Conservation (phyloP, 495 filamentous ascomycete species). For the Trichoderma asperelloides region DNA sequence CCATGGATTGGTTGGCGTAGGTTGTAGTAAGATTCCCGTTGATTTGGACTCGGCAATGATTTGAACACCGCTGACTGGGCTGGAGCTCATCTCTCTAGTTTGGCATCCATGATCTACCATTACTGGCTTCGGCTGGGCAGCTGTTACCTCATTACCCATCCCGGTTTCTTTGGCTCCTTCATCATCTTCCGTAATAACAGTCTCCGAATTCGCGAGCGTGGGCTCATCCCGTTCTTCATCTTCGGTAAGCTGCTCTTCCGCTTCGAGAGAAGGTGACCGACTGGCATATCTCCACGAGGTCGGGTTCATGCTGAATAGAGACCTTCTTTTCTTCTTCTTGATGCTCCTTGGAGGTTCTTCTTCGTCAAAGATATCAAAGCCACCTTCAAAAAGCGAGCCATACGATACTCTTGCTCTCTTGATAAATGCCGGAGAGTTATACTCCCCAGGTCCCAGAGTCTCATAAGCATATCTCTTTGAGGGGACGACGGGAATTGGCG, state of each 20-base stretch:
- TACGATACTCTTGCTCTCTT: constrained; percentile 55
- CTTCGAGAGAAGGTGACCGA: constrained; percentile 55
- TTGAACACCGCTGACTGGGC: not conserved
- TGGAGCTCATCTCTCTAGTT: constrained; percentile 17
- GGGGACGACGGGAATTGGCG: constrained; percentile 5
- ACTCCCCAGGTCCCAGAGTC: constrained; percentile 30
- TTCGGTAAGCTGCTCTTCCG: constrained; percentile 18
- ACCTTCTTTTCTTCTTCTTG: constrained; percentile 51
- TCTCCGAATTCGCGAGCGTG: constrained; percentile 17
- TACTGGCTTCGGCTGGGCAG: constrained; percentile 12
- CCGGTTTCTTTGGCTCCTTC: not conserved
- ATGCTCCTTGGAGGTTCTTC: constrained; percentile 57
- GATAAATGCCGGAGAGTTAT: constrained; percentile 69
- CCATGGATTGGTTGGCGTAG: not conserved
- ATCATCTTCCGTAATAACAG: not conserved
- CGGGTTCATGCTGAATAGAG: constrained; percentile 60
- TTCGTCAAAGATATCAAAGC: constrained; percentile 60
- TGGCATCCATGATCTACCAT: constrained; percentile 42
- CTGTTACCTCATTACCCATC: not conserved
- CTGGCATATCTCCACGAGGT: constrained; percentile 63
- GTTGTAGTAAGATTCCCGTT: not conserved
- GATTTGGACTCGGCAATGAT: not conserved
- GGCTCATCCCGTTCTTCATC: not conserved
- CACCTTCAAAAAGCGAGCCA: constrained; percentile 47
- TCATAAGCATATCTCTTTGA: not conserved